Percentiles rank a stretch among this genome's conserved stretches.
Evolutionary conservation across 1,284 basidiomycete genomes (phyloP).

Genomic region (Boletus hoseneyae): DNA sequence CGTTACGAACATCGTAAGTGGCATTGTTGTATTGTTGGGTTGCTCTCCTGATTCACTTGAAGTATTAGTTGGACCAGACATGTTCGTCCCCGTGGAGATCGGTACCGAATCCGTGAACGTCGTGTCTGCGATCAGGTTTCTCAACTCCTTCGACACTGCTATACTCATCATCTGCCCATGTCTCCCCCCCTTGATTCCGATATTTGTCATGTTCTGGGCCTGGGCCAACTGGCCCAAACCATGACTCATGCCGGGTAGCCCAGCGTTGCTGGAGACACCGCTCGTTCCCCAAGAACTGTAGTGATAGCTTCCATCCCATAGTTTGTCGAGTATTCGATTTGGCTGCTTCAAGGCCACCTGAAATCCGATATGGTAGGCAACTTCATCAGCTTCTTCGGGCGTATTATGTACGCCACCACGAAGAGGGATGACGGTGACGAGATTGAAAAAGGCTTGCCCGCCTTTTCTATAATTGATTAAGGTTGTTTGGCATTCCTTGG

Average conservation of each 20-base stretch:
- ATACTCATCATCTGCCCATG: slow-evolving; percentile 37
- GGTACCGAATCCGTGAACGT: slow-evolving; percentile 39
- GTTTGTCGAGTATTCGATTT: slow-evolving; percentile 73
- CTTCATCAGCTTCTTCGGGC: slow-evolving; percentile 50
- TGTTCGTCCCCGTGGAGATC: slow-evolving; percentile 34
- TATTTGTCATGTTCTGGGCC: slow-evolving; percentile 19
- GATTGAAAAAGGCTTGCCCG: slow-evolving; percentile 84
- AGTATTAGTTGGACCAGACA: slow-evolving; percentile 21
- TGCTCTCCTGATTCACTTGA: slow-evolving; percentile 17
- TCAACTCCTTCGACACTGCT: slow-evolving; percentile 43
- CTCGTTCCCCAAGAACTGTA: slow-evolving; percentile 33
- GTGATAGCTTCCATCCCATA: slow-evolving; percentile 69
- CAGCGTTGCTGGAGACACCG: neutral
- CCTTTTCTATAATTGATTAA: slow-evolving; percentile 88
- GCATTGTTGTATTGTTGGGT: slow-evolving; percentile 6
- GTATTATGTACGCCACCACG: slow-evolving; percentile 55
- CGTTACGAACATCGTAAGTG: slow-evolving; percentile 22
- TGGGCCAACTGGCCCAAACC: slow-evolving; percentile 12
- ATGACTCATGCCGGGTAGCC: neutral
- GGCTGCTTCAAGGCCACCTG: slow-evolving; percentile 91
- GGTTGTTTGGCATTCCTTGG: slow-evolving; percentile 85
- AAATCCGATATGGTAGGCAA: slow-evolving; percentile 90
- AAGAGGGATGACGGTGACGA: slow-evolving; percentile 83
- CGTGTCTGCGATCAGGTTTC: slow-evolving; percentile 36
- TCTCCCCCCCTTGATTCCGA: slow-evolving; percentile 28